These are phyloP conservation scores for Rhodosporidiobolus sp. DNA, from an alignment of 768 basidiomycete genomes.

Conservation along the genomic window DNA sequence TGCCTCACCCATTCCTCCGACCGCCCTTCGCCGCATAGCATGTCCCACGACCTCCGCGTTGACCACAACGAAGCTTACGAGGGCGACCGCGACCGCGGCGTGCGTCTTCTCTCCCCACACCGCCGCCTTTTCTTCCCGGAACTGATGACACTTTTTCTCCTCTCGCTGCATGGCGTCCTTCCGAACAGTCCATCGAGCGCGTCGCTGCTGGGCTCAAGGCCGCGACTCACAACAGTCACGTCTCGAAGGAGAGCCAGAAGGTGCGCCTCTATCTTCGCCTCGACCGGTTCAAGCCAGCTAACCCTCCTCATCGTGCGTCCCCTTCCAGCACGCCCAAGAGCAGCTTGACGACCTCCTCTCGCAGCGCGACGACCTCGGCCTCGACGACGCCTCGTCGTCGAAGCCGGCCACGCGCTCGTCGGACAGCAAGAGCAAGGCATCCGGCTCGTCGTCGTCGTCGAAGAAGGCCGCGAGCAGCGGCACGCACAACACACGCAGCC, in stretches of 20 bases:
- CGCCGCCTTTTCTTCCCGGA: background rate
- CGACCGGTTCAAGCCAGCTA: too few relatives aligned
- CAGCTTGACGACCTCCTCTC: constrained; percentile 13
- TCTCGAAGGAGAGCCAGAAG: background rate
- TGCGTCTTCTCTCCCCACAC: background rate
- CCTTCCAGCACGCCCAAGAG: constrained; percentile 3
- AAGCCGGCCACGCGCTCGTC: too few relatives aligned
- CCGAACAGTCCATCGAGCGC: background rate
- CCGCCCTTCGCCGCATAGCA: background rate
- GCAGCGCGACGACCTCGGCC: background rate
- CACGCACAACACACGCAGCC: too few relatives aligned
- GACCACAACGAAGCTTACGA: constrained; percentile 14
- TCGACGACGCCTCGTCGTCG: background rate
- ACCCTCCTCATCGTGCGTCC: background rate
- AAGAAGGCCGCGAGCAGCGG: too few relatives aligned
- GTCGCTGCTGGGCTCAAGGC: background rate
- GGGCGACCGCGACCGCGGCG: constrained; percentile 2
- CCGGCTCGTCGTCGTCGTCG: too few relatives aligned
- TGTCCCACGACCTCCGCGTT: constrained; percentile 18
- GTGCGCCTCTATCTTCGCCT: background rate
- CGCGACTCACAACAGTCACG: background rate
- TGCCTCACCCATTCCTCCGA: background rate
- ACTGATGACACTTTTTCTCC: background rate
- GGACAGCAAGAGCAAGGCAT: background rate
- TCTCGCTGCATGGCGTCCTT: too few relatives aligned